Base-by-base conservation (phyloP, 768 basidiomycete genomes). In the Suillus occidentalis region DNA sequence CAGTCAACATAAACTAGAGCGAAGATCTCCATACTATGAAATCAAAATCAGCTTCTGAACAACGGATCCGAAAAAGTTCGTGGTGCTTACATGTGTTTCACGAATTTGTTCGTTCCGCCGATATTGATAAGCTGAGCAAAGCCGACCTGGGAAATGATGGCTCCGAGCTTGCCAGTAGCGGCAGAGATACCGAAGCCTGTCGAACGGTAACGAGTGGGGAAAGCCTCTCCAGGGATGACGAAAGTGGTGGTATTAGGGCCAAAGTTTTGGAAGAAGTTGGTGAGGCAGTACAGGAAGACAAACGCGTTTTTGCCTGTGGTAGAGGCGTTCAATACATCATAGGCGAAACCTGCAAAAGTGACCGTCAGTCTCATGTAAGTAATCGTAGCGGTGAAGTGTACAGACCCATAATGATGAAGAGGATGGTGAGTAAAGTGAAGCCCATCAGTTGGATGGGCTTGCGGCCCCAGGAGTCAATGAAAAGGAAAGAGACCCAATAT, bases 201-300 rank as follows among this genome's bases (percentile, higher is more conserved):
- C 7, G 91, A 92, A 66, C 94, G 87, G 75, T 94, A 94, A 56
- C 94, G 90, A 1, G 93, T 95, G 1, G 93, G 93, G 86, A 93
- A 95, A 31, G 81, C 84, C 73, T 95, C 94, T 67, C 90, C 91
- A 0, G 93, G 92, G 4, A 94, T 79, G 62, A 94, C 65, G 75
- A 95, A 94, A 0, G 92, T 93, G 0, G 91, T 94, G 0, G 84
- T 84, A 69, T 93, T 92, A 12, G 89, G 90, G 2, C 91, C 92
- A 67, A 93, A 94, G 78, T 94, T 94, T 80, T 92, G 89, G 89
- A 94, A 92, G 80, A 93, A 93, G 74, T 91, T 90, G 70, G 91
- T 85, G n/a, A 95, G 80, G 73, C 91, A 91, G 80, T 94, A 95
- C 34, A 92, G 84, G 79, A 90, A 89, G 58, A 92, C 87, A 74